A percentile compares a stretch with the other conserved stretches of the same genome.
These are phyloP conservation scores for Calonectria pseudoturangicola DNA, from an alignment of 2,329 filamentous ascomycete genomes.

Conservation along the genomic window DNA sequence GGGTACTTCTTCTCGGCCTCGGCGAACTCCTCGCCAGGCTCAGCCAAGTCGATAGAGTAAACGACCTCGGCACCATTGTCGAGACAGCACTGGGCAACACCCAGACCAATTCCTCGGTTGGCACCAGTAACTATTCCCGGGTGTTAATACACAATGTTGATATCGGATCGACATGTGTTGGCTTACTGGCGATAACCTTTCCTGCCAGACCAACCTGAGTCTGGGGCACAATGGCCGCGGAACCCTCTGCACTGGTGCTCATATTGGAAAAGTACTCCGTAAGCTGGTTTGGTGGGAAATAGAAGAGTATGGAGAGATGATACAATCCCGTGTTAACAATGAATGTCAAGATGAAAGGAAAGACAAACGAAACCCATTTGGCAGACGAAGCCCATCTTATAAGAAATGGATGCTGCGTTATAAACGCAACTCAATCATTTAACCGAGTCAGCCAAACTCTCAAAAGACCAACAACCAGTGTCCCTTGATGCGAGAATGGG, in stretches of 20 bases:
- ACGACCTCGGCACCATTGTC: slow-evolving; percentile 63
- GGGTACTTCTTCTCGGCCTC: slow-evolving; percentile 62
- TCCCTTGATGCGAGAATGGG: slow-evolving; percentile 16
- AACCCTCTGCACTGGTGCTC: slow-evolving; percentile 20
- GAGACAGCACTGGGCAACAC: slow-evolving; percentile 68
- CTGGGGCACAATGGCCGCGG: slow-evolving; percentile 18
- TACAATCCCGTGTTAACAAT: not conserved
- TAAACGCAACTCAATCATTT: not conserved
- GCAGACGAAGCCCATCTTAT: not conserved
- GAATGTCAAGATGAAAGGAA: not conserved
- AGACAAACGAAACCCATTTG: not conserved
- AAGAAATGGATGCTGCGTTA: not conserved
- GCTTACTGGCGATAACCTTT: slow-evolving; percentile 37
- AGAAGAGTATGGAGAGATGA: not conserved
- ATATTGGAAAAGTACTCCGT: slow-evolving; percentile 1
- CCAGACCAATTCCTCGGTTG: slow-evolving; percentile 67
- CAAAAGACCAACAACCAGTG: slow-evolving; percentile 8
- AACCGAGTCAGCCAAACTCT: not conserved
- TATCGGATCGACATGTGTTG: not conserved
- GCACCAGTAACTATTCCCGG: slow-evolving; percentile 60
- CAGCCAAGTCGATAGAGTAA: slow-evolving; percentile 53
- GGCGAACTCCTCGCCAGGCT: slow-evolving; percentile 51
- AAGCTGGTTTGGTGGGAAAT: not conserved
- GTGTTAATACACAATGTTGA: not conserved
- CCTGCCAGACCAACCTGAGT: slow-evolving; percentile 35